Percentiles rank a stretch among this genome's conserved stretches.
phyloP scores from a whole-genome alignment of 495 filamentous ascomycete genomes.

The Lasiosphaeria hispida region DNA sequence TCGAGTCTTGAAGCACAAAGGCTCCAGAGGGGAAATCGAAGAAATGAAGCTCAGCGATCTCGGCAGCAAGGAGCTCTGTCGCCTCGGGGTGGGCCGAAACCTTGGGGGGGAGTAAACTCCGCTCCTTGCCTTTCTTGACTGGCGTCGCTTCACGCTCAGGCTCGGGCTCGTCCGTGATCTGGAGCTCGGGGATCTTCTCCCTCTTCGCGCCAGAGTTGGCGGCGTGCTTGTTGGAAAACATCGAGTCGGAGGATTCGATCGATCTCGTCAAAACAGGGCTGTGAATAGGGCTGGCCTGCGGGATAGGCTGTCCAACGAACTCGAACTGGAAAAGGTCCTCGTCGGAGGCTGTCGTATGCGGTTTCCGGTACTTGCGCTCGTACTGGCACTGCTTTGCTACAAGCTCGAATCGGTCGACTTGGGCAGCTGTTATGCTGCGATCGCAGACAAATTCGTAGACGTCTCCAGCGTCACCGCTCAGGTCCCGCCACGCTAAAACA shows the following conservation, averaged over 20 bases:
- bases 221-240: slow-evolving; percentile 37
- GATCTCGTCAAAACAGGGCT: slow-evolving; percentile 57
- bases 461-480: slow-evolving; percentile 90
- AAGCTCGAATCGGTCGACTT: slow-evolving; percentile 76
- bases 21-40: slow-evolving; percentile 84
- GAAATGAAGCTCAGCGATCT: slow-evolving; percentile 82
- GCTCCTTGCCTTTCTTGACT: slow-evolving; percentile 27
- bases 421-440: slow-evolving; percentile 59
- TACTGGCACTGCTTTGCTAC: slow-evolving; percentile 92
- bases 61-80: slow-evolving; percentile 68
- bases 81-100: slow-evolving; percentile 63
- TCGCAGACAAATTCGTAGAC: slow-evolving; percentile 97
- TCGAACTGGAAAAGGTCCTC: slow-evolving; percentile 76
- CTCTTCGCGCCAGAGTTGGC: slow-evolving; percentile 36
- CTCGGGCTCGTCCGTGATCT: slow-evolving; percentile 18
- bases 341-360: slow-evolving; percentile 75
- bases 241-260: slow-evolving; percentile 46
- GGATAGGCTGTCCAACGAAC: slow-evolving; percentile 76
- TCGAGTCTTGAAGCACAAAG: slow-evolving; percentile 76
- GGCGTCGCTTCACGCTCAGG: slow-evolving; percentile 15
- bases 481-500: slow-evolving; percentile 89
- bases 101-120: slow-evolving; percentile 40
- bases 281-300: slow-evolving; percentile 72
- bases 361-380: slow-evolving; percentile 86
- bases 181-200: slow-evolving; percentile 22